Percentiles rank a stretch among this genome's conserved stretches.
Conservation (phyloP, 768 basidiomycete genomes). For the Leccinum uliginosum region DNA sequence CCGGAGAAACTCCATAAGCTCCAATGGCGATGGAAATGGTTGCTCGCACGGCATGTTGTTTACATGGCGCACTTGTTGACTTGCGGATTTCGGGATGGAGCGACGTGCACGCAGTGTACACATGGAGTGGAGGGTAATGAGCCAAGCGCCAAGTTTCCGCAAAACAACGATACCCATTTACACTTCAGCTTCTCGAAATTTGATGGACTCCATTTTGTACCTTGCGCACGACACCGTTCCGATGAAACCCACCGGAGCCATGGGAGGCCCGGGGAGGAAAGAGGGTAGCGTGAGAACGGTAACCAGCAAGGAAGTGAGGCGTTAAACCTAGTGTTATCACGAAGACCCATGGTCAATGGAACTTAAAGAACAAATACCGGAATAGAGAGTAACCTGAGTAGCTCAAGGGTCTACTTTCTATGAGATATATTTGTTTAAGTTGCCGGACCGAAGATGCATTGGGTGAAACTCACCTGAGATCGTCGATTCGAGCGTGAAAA, state of each 20-base stretch:
- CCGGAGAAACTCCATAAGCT: not conserved
- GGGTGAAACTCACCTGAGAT: not conserved
- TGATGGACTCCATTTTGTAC: not conserved
- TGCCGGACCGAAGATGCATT: not conserved
- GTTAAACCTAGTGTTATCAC: not conserved
- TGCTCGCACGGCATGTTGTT: not conserved
- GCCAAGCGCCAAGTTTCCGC: slow-evolving; percentile 2
- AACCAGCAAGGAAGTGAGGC: not conserved
- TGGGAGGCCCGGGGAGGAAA: not conserved
- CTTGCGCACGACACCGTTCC: not conserved
- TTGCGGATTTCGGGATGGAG: not conserved
- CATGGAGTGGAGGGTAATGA: not conserved
- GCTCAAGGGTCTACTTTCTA: not conserved
- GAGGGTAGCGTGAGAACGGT: not conserved
- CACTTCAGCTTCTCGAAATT: not conserved
- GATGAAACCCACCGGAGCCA: not conserved
- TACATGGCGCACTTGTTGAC: not conserved
- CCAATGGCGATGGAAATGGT: slow-evolving; percentile 3
- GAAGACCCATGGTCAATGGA: not conserved
- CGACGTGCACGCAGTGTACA: not conserved
- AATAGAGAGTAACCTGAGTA: not conserved
- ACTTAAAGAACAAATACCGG: not conserved
- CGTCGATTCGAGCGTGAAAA: not conserved
- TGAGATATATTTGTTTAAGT: not conserved
- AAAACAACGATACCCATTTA: not conserved